Evolutionary conservation across 2,329 filamentous ascomycete species (phyloP), one percentile per base, ranked within the genome.

Genomic region (Penicillium sp.): DNA sequence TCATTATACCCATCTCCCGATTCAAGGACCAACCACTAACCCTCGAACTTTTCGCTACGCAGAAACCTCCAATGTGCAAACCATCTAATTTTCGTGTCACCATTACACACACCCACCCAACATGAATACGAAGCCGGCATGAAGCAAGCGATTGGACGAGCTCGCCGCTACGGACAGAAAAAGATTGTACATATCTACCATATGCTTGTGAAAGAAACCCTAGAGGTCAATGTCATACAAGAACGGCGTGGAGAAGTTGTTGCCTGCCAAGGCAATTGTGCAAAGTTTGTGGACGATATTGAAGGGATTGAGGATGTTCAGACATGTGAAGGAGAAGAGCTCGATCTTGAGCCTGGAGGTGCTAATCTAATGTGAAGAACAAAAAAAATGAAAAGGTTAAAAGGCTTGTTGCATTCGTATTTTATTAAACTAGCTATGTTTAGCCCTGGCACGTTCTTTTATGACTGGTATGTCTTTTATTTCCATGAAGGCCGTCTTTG

Each of bases 21-120:
- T n/a, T 5, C 14, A 8, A 52, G 19, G 4, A 46, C 14, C 5
- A n/a, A 26, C 45, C 19, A 56, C 56, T 66, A 55, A 63, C 52
- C 54, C 16, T 26, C 33, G 2, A 11, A 26, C 5, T 5, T 26
- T 35, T n/a, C 53, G 16, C 41, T 39, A n/a, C 33, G 19, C 56
- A 85, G 82, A 10, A 89, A 90, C 60, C 71, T 90, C 1, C 83
- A 85, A 47, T 80, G 79, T 39, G 85, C 86, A 0, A 88, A 87
- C 59, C 85, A 89, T 56, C 75, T 89, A 35, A 79, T 90, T 31
- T 89, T 90, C 68, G 69, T 87, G 3, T 79, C 81, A 0, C 86
- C 86, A 0, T 70, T 86, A 9, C 71, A 84, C 1, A 73, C 78
- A 0, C 67, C 74, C 35, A 79, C 76, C 0, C 79, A 84, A 47